Base-by-base conservation (phyloP, 441 rosid genomes). In the Populus trichocarpa region DNA sequence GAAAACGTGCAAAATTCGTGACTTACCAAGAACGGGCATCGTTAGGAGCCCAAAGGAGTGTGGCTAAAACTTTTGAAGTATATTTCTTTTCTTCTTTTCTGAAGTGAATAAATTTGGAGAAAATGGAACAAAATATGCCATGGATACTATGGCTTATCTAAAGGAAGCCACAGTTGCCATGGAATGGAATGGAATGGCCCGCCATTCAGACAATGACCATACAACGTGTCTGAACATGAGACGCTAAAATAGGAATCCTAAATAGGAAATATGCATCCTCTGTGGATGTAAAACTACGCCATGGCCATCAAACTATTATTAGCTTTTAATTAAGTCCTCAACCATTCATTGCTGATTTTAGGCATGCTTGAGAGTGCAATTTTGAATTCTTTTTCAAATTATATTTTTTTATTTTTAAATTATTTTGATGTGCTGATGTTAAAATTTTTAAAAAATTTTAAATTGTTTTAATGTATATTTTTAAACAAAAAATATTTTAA, bases 101-200 rank as follows among this genome's bases (percentile, higher is more conserved):
- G 6, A 6, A 6, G 63, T 7, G 63, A 57, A 1, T 18, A 59
- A 18, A 23, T 40, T 25, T 35, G 26, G 30, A 42, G 50, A 68
- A 2, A 40, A 59, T 6, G 16, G 8, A 46, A 42, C 32, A 1
- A n/a, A 20, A 40, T n/a, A 46, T 32, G n/a, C 1, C 5, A 11
- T 11, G 78, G 78, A 30, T 46, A 70, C 11, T 0, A 42, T 32
- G 6, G 78, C 75, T 46, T 79, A 79, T 79, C 78, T 63, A 63
- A 46, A 7, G 66, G 75, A 70, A 18, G 22, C 30, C 28, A 63
- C 69, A n/a, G 20, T 57, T 67, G 35, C 74, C 61, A 20, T n/a
- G n/a, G n/a, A n/a, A 25, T 30, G 32, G 32, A 30, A 30, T 30
- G 32, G 32, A 30, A 30, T 30, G 32, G 32, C 32, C 32, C 32